Evolutionary conservation across 257 asterid species (phyloP).

Genomic region (Knoxia roxburghii): DNA sequence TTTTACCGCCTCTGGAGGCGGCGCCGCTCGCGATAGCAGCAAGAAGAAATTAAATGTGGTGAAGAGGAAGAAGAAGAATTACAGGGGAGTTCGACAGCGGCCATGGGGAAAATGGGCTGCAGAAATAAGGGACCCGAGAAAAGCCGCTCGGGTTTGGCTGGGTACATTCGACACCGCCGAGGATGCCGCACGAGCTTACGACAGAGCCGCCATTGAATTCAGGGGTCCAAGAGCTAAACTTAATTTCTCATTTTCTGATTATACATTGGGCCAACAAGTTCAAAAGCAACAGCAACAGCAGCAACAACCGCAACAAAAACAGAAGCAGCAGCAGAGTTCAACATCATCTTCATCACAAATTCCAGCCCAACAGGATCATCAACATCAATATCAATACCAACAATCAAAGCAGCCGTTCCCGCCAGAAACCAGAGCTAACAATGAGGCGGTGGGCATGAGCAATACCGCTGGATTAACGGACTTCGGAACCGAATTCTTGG

Average conservation of each 20-base stretch:
- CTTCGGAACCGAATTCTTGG: constrained; percentile 36
- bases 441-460: neutral
- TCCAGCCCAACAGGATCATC: neutral
- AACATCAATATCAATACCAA: neutral
- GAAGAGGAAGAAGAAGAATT: constrained; percentile 58
- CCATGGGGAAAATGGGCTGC: constrained; percentile 99
- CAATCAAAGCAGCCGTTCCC: constrained; percentile 9
- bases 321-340: constrained; percentile 15
- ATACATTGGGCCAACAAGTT: constrained; percentile 19
- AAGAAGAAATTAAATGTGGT: constrained; percentile 17
- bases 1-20: constrained; percentile 25
- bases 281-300: constrained; percentile 18
- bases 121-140: constrained; percentile 74
- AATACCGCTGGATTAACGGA: constrained; percentile 8
- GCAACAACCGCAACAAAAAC: too few species aligned
- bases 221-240: constrained; percentile 88
- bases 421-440: neutral
- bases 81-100: constrained; percentile 85
- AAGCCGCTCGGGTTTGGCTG: constrained; percentile 88
- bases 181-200: constrained; percentile 87
- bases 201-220: constrained; percentile 72
- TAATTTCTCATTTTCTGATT: constrained; percentile 70
- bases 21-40: neutral
- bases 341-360: constrained; percentile 12
- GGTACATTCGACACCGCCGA: constrained; percentile 81